These are phyloP conservation scores for Eucalyptus marginata DNA, from an alignment of 345 rosid species.

Conservation along the genomic window DNA sequence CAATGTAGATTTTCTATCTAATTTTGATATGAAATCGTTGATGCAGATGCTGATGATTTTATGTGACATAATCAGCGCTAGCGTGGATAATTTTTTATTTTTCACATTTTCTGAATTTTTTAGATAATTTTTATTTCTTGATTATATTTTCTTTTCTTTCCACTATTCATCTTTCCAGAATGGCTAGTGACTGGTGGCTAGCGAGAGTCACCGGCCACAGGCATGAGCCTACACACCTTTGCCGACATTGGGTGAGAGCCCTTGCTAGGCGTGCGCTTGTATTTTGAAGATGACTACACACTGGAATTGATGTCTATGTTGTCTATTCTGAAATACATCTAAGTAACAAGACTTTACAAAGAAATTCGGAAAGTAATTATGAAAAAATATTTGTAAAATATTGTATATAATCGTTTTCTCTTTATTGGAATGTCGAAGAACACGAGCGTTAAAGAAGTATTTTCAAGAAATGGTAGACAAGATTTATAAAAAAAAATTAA, in stretches of 20 bases:
- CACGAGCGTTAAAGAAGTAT: background rate
- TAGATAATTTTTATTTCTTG: background rate
- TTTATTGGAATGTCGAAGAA: background rate
- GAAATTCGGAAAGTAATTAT: background rate
- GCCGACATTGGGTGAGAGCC: background rate
- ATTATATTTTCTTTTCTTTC: too few species aligned
- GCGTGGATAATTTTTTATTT: too few species aligned
- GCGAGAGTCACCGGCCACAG: background rate
- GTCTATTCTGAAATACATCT: background rate
- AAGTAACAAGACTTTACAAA: background rate
- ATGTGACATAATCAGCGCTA: rapidly evolving
- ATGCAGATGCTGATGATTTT: rapidly evolving
- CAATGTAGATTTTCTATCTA: background rate
- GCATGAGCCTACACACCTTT: background rate
- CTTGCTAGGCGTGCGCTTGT: background rate
- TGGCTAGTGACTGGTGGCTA: background rate
- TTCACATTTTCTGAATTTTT: too few species aligned
- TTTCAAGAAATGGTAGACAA: background rate
- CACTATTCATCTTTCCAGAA: background rate
- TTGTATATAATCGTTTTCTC: background rate
- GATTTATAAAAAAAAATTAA: background rate
- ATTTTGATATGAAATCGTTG: too few species aligned
- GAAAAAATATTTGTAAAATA: background rate
- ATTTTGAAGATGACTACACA: background rate
- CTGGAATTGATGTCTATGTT: background rate